phyloP scores from a whole-genome alignment of 495 filamentous ascomycete species.

The Halenospora varia region DNA sequence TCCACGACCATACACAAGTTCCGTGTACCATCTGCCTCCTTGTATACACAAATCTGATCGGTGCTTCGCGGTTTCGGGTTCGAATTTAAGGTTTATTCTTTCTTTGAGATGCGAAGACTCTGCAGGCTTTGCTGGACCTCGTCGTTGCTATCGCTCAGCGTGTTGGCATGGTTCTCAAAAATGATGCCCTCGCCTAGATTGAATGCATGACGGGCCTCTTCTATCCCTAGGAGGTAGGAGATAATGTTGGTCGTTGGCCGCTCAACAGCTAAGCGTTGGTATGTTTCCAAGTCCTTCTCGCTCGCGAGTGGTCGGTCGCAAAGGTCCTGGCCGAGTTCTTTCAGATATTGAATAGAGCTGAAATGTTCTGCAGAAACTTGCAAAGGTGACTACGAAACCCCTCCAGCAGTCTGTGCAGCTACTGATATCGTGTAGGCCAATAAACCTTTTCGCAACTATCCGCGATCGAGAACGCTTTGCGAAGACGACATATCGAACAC shows the following conservation, averaged over 20 bases:
- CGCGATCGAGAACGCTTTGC: no score
- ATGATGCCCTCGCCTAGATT: no score
- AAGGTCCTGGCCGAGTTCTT: conserved; percentile 22
- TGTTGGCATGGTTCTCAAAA: conserved; percentile 30
- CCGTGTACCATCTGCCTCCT: no score
- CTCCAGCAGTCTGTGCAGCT: no score
- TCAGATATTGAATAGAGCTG: conserved; percentile 23
- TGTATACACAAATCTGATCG: conserved; percentile 23
- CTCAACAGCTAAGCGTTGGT: conserved; percentile 31
- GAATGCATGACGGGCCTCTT: conserved; percentile 27
- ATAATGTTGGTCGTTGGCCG: conserved; percentile 31
- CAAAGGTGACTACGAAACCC: no score
- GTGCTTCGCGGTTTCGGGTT: conserved; percentile 11
- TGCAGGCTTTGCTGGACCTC: conserved; percentile 18
- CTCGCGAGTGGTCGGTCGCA: conserved; percentile 25
- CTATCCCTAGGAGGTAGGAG: conserved; percentile 26
- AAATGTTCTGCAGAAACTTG: no score
- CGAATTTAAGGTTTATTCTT: conserved; percentile 15
- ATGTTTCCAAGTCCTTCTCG: conserved; percentile 31
- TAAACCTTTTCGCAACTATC: no score
- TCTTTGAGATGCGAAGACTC: conserved; percentile 13
- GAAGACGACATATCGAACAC: no score
- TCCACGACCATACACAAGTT: no score
- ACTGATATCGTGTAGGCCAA: no score
- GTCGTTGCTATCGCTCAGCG: conserved; percentile 21